Evolutionary conservation across 176 grass and related monocot genomes (phyloP).

Genomic region (Rhipidocladum racemiflorum): DNA sequence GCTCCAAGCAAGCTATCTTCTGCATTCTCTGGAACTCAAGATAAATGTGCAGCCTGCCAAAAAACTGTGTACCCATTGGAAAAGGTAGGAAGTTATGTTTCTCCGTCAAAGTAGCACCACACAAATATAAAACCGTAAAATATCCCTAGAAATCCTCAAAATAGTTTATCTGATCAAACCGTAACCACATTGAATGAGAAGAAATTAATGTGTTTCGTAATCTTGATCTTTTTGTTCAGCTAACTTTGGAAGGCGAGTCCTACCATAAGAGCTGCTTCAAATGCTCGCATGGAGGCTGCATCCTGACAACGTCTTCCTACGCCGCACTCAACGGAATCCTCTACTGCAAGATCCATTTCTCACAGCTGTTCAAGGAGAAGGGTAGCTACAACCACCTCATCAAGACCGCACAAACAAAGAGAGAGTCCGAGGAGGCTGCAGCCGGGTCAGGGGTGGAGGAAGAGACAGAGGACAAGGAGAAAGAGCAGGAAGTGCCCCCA

Average conservation of each 20-base stretch:
- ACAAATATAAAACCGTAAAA: neutral
- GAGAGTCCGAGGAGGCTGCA: slow-evolving; percentile 35
- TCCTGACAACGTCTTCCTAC: slow-evolving; percentile 74
- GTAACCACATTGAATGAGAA: neutral
- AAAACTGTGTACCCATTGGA: slow-evolving; percentile 92
- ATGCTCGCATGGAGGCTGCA: slow-evolving; percentile 86
- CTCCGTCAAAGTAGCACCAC: neutral
- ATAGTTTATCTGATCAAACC: neutral
- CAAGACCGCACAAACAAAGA: slow-evolving; percentile 60
- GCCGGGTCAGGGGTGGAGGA: neutral
- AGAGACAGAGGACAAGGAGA: neutral
- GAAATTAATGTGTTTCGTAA: neutral
- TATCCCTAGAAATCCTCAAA: neutral
- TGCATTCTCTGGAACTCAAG: slow-evolving; percentile 81
- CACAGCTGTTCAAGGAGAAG: slow-evolving; percentile 96
- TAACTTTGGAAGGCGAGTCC: slow-evolving; percentile 72
- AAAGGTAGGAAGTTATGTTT: slow-evolving; percentile 49
- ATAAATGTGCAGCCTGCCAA: slow-evolving; percentile 89
- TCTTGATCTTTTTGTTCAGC: slow-evolving; percentile 29
- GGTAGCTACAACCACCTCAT: slow-evolving; percentile 91
- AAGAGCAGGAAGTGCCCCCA: slow-evolving; percentile 8
- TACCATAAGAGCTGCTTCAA: slow-evolving; percentile 96
- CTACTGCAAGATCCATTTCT: slow-evolving; percentile 95
- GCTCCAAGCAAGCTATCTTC: slow-evolving; percentile 82
- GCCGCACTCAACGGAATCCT: slow-evolving; percentile 79